Conservation (phyloP, 2,329 filamentous ascomycete genomes). For the Fusarium bulbicola region DNA sequence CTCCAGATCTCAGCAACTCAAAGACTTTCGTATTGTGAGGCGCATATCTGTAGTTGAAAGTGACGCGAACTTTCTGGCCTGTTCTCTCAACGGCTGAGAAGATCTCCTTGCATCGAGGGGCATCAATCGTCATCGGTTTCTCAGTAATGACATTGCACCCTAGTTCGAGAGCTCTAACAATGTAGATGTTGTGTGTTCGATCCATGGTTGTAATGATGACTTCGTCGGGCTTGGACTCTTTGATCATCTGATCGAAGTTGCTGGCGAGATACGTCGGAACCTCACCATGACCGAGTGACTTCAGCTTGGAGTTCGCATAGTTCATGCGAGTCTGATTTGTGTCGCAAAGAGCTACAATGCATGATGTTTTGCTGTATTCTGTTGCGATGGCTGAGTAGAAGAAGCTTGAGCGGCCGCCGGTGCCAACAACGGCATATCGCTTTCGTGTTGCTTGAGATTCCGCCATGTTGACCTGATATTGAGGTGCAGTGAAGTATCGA, state of each 20-base stretch:
- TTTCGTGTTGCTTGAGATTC: conserved; percentile 43
- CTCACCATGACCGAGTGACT: conserved; percentile 54
- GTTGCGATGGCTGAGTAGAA: conserved; percentile 67
- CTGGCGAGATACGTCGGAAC: conserved; percentile 64
- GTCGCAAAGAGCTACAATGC: conserved; percentile 66
- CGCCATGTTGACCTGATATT: not conserved
- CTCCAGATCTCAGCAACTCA: conserved; percentile 61
- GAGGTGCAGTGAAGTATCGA: not conserved
- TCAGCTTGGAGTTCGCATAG: conserved; percentile 62
- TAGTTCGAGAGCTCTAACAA: conserved; percentile 65
- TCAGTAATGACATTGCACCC: conserved; percentile 70
- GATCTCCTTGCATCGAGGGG: conserved; percentile 61
- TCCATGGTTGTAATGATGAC: conserved; percentile 72
- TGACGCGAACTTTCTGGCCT: conserved; percentile 61
- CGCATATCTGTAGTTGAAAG: conserved; percentile 72
- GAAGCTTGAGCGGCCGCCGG: conserved; percentile 67
- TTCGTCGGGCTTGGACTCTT: conserved; percentile 65
- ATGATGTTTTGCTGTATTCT: conserved; percentile 60
- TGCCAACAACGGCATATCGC: conserved; percentile 66
- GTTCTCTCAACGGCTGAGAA: conserved; percentile 43
- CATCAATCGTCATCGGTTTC: conserved; percentile 73
- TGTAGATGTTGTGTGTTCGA: conserved; percentile 68
- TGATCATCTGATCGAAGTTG: conserved; percentile 67
- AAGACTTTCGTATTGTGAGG: conserved; percentile 71
- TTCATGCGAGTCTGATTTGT: conserved; percentile 68